Conservation (phyloP, 2,329 filamentous ascomycete genomes). For the Cordyceps cicadae region DNA sequence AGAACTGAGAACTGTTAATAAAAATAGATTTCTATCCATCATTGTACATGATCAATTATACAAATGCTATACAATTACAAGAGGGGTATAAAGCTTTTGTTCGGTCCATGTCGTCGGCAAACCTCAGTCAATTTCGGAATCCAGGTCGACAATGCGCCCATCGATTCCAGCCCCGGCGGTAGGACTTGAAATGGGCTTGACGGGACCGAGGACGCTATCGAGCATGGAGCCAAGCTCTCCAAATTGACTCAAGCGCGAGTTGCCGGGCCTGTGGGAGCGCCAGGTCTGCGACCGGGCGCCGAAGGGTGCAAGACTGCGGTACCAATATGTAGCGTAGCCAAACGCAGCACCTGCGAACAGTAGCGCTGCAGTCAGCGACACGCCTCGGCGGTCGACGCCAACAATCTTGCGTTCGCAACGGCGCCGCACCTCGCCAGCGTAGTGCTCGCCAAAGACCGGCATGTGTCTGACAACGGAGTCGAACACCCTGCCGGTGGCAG, state of each 20-base stretch:
- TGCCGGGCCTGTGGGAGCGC: constrained; percentile 21
- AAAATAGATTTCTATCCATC: constrained; percentile 13
- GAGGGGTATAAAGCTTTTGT: constrained; percentile 5
- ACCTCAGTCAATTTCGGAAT: constrained; percentile 28
- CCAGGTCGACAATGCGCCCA: constrained; percentile 25
- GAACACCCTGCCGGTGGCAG: constrained; percentile 23
- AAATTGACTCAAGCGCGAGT: constrained; percentile 32
- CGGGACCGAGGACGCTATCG: constrained; percentile 24
- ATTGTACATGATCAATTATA: not conserved
- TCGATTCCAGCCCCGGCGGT: constrained; percentile 13
- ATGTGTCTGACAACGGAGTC: constrained; percentile 28
- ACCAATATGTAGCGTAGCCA: constrained; percentile 31
- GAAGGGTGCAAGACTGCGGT: constrained; percentile 35
- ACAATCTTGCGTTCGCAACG: constrained; percentile 25
- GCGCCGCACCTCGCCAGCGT: constrained; percentile 29
- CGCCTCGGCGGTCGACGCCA: constrained; percentile 25
- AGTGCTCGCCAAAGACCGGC: constrained; percentile 28
- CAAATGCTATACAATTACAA: constrained; percentile 1
- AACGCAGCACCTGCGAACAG: constrained; percentile 30
- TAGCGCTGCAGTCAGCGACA: constrained; percentile 25
- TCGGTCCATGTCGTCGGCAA: not conserved
- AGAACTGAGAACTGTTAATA: not conserved
- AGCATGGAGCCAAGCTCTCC: constrained; percentile 41
- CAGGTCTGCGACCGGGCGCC: constrained; percentile 38
- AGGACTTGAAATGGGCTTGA: constrained; percentile 14